These are phyloP conservation scores for Arabidopsis suecica DNA, from an alignment of 345 rosid genomes.

Conservation along the genomic window DNA sequence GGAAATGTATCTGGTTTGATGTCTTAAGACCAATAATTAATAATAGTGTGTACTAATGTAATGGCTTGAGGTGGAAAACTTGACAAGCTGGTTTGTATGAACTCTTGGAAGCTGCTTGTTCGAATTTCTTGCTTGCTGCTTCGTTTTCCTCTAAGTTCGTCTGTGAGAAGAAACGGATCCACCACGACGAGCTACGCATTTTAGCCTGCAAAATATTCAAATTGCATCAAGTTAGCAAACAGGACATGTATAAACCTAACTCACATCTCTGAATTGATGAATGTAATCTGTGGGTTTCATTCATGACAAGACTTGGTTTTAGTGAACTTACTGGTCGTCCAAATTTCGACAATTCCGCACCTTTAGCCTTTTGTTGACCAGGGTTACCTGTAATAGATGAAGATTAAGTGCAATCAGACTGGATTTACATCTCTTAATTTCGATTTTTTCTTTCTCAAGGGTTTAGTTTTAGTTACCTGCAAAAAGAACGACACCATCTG, in stretches of 20 bases:
- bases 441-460: background rate
- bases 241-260: background rate
- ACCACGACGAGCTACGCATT: slow-evolving; percentile 87
- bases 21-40: slow-evolving; percentile 7
- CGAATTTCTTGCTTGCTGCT: slow-evolving; percentile 73
- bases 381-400: slow-evolving; percentile 56
- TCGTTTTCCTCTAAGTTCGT: slow-evolving; percentile 71
- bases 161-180: slow-evolving; percentile 74
- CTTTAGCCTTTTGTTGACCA: slow-evolving; percentile 78
- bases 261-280: slow-evolving; percentile 1
- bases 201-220: slow-evolving; percentile 64
- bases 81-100: slow-evolving; percentile 80
- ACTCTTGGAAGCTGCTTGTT: slow-evolving; percentile 62
- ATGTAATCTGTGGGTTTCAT: slow-evolving; percentile 16
- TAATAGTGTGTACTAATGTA: slow-evolving; percentile 33
- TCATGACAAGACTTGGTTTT: slow-evolving; percentile 7
- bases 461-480: slow-evolving; percentile 57
- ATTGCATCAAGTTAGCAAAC: background rate
- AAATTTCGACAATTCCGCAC: slow-evolving; percentile 78
- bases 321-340: slow-evolving; percentile 76
- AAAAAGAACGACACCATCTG: slow-evolving; percentile 74
- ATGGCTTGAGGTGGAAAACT: slow-evolving; percentile 80
- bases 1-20: slow-evolving; percentile 27
- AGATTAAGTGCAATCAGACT: slow-evolving; percentile 10
- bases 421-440: slow-evolving; percentile 10